Evolutionary conservation across 2,329 filamentous ascomycete genomes (phyloP).

Genomic region (Chalaropsis ovoidea): DNA sequence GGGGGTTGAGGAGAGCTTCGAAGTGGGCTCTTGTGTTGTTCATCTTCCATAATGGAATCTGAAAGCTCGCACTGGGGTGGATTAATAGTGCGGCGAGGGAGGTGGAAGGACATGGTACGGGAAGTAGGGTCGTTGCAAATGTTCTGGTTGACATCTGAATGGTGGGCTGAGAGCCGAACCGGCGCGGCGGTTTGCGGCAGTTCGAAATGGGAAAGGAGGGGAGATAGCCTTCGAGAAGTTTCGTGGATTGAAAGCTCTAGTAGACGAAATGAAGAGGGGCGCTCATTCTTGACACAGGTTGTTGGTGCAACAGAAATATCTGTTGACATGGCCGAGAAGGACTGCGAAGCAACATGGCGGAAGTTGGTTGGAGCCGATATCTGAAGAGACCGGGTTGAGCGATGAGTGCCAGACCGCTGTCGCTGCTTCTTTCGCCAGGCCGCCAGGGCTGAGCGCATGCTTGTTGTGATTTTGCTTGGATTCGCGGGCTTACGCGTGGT

Average conservation of each 20-base stretch:
- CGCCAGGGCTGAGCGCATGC: constrained; percentile 30
- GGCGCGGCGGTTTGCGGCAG: constrained; percentile 27
- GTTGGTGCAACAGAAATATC: background rate
- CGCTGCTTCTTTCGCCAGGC: constrained; percentile 32
- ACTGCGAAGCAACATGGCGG: constrained; percentile 36
- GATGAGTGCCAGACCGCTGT: constrained; percentile 14
- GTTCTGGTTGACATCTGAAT: constrained; percentile 16
- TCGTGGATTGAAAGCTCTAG: constrained; percentile 46
- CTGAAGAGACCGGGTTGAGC: constrained; percentile 38
- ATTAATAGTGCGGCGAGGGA: constrained; percentile 37
- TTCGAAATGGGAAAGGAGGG: constrained; percentile 45
- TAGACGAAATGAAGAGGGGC: constrained; percentile 40
- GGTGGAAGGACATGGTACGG: constrained; percentile 43
- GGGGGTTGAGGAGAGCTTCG: constrained; percentile 39
- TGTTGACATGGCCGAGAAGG: constrained; percentile 17
- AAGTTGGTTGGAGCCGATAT: constrained; percentile 53
- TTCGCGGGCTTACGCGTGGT: constrained; percentile 29
- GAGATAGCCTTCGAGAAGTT: constrained; percentile 42
- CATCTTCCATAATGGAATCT: background rate
- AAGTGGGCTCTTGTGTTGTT: constrained; percentile 26
- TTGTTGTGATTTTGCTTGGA: constrained; percentile 26
- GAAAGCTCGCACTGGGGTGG: constrained; percentile 27
- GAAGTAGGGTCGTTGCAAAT: constrained; percentile 15
- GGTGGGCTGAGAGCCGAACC: constrained; percentile 18
- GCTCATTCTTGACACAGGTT: constrained; percentile 26